Percentiles rank a stretch among this genome's conserved stretches.
Evolutionary conservation across 2,329 filamentous ascomycete genomes (phyloP).

Genomic region (Fusarium sp.): DNA sequence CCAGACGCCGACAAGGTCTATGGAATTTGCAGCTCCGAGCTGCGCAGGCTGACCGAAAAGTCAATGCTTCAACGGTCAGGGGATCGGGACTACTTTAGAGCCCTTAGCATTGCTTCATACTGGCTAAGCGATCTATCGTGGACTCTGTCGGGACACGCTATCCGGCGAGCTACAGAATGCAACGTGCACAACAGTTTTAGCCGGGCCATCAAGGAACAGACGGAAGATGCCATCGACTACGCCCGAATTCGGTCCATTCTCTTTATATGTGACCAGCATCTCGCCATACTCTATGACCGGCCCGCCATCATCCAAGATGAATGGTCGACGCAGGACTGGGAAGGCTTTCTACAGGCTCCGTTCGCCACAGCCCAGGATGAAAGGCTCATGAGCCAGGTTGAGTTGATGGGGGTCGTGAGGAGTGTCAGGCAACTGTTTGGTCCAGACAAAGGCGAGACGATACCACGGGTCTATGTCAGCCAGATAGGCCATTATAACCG

Average conservation of each 20-base stretch:
- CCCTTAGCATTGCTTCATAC: constrained; percentile 70
- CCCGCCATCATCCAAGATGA: constrained; percentile 70
- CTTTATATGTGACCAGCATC: constrained; percentile 70
- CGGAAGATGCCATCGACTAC: constrained; percentile 59
- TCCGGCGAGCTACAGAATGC: constrained; percentile 60
- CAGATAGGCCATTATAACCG: constrained; percentile 54
- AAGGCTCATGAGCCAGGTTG: constrained; percentile 68
- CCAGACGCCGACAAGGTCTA: constrained; percentile 64
- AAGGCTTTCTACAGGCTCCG: constrained; percentile 62
- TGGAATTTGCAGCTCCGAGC: constrained; percentile 64
- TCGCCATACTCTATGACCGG: constrained; percentile 69
- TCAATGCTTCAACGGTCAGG: constrained; percentile 52
- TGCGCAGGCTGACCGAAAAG: constrained; percentile 64
- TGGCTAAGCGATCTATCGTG: constrained; percentile 73
- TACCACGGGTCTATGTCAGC: constrained; percentile 63
- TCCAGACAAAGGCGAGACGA: constrained; percentile 62
- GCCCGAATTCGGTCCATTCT: constrained; percentile 70
- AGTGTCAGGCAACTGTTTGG: constrained; percentile 67
- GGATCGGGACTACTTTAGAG: constrained; percentile 65
- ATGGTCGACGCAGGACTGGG: constrained; percentile 65
- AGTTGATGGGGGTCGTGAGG: constrained; percentile 68
- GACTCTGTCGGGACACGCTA: constrained; percentile 67
- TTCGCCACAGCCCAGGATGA: constrained; percentile 65
- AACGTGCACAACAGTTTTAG: constrained; percentile 55
- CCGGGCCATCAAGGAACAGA: constrained; percentile 49